Conservation (phyloP, 2,329 filamentous ascomycete species). For the Lachnellula arida region DNA sequence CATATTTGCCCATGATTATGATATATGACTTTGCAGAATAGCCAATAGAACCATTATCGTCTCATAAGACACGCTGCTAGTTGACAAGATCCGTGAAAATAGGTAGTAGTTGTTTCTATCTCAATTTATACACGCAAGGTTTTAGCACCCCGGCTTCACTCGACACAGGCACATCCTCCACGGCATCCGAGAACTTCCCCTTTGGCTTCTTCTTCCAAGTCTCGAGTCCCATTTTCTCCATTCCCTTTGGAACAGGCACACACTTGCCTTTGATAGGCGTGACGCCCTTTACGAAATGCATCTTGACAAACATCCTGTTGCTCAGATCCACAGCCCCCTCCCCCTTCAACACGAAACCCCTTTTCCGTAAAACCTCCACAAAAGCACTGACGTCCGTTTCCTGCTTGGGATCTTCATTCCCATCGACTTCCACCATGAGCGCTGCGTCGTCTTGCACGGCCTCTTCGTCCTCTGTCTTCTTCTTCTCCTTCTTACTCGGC, state of each 20-base stretch:
- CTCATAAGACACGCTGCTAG: too few species aligned
- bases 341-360: slow-evolving; percentile 80
- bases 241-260: slow-evolving; percentile 38
- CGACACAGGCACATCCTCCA: slow-evolving; percentile 56
- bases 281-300: slow-evolving; percentile 87
- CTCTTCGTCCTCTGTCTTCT: slow-evolving; percentile 40
- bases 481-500: slow-evolving; percentile 39
- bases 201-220: slow-evolving; percentile 70
- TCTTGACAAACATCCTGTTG: slow-evolving; percentile 98
- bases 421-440: slow-evolving; percentile 67
- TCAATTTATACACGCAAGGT: slow-evolving; percentile 92
- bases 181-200: slow-evolving; percentile 66
- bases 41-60: not conserved
- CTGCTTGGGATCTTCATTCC: slow-evolving; percentile 54
- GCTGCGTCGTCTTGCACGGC: slow-evolving; percentile 49
- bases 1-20: too few species aligned
- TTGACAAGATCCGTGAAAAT: not conserved
- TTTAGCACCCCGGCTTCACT: slow-evolving; percentile 70
- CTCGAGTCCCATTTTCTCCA: slow-evolving; percentile 53
- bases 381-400: slow-evolving; percentile 88
- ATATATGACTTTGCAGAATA: not conserved
- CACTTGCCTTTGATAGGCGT: slow-evolving; percentile 73
- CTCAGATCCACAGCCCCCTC: slow-evolving; percentile 69
- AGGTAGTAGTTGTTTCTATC: slow-evolving; percentile 33
- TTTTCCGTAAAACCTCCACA: slow-evolving; percentile 71